Base-by-base conservation (phyloP, 768 basidiomycete genomes). In the Trichaptum fuscoviolaceum region DNA sequence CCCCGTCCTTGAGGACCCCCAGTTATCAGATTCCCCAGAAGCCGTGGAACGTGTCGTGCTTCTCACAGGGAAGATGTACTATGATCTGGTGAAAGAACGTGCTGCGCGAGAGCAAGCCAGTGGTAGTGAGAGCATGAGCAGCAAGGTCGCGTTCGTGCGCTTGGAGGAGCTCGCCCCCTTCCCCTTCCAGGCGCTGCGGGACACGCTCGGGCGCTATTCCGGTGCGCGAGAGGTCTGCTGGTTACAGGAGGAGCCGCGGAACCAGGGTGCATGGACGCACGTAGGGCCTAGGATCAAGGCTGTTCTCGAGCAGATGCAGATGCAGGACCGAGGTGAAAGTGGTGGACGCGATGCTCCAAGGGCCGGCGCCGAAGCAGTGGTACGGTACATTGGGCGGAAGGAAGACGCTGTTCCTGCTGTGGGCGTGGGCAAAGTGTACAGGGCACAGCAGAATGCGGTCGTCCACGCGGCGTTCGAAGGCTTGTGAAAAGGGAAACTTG, bases 151-250 rank as follows among this genome's bases (percentile, higher is more conserved):
- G 0, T 79, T 96, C 65, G 76, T 94, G 34, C 85, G 92, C n/a
- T 71, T 94, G 58, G 93, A 96, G 73, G 95, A 96, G 73, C 80
- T 96, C 1, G 85, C 88, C 7, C 95, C 95, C 0, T 96, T 97
- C 85, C 95, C 95, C 0, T 94, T 92, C 74, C 66, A 73, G 0
- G 77, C 78, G 25, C 77, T 95, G 0, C 72, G 74, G 3, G 71
- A 78, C 2, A 78, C 79, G 0, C 75, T 96, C 35, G 62, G 69
- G 57, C 69, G 75, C 2, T 92, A 91, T 71, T 59, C 71, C 0
- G 67, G 72, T 20, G 82, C 76, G 0, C 68, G 70, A 3, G 82
- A 86, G 64, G 72, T 84, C 35, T 59, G 83, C 8, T 96, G 91
- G 87, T 79, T 92, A 20, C 95, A 97, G 74, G 95, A 96, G 72